Evolutionary conservation across 75 land plant genomes (phyloP).

Genomic region (Chamaecyparis obtusa): DNA sequence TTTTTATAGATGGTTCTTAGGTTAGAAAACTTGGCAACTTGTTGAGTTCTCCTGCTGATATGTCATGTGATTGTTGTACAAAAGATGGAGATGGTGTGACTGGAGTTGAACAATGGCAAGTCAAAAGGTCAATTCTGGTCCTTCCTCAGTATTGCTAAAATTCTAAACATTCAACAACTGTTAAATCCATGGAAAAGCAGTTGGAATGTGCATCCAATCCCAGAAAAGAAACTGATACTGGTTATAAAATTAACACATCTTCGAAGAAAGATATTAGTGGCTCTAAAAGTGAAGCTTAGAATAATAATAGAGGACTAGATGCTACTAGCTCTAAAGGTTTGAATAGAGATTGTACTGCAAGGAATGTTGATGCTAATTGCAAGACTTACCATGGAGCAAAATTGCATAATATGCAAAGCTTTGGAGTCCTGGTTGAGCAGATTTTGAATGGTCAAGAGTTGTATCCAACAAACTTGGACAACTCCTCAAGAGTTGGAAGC

Average conservation of each 20-base stretch:
- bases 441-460: conserved; percentile 13
- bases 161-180: conserved; percentile 36
- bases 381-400: conserved; percentile 10
- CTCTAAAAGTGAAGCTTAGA: neutral
- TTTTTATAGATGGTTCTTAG: neutral
- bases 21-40: neutral
- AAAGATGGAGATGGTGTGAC: conserved; percentile 5
- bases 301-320: neutral
- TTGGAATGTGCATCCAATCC: conserved; percentile 36
- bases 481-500: neutral
- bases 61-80: conserved; percentile 13
- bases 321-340: neutral
- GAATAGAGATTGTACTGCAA: neutral
- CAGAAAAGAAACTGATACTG: neutral
- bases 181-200: conserved; percentile 60
- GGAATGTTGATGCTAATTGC: neutral
- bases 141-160: conserved; percentile 60
- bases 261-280: neutral
- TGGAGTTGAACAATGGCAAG: neutral
- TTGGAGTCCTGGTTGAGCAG: conserved; percentile 19
- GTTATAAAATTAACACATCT: neutral
- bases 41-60: conserved; percentile 11
- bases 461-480: conserved; percentile 3
- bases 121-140: conserved; percentile 18
- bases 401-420: conserved; percentile 10